Conservation (phyloP, 768 basidiomycete genomes). For the Melanogaster broomeanus region DNA sequence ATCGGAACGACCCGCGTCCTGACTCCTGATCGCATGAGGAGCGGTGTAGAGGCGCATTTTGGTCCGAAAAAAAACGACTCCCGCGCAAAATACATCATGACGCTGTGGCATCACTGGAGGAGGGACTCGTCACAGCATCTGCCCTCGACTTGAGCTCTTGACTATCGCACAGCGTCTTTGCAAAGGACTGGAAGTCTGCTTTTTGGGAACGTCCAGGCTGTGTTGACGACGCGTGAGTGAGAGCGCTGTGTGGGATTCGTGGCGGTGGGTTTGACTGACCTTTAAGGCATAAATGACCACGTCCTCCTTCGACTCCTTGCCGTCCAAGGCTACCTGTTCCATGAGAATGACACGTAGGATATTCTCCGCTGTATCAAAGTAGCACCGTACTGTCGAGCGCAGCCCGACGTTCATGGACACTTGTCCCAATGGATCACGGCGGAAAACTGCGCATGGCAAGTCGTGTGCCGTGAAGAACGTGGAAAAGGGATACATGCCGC, state of each 20-base stretch:
- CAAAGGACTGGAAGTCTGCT: slow-evolving; percentile 56
- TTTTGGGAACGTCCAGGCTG: slow-evolving; percentile 45
- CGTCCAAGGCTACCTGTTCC: slow-evolving; percentile 40
- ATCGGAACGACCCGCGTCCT: slow-evolving; percentile 23
- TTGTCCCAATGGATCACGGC: slow-evolving; percentile 69
- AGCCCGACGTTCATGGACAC: slow-evolving; percentile 69
- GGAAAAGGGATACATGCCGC: background rate
- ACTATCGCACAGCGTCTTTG: slow-evolving; percentile 43
- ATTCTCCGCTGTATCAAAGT: slow-evolving; percentile 56
- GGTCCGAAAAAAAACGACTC: background rate
- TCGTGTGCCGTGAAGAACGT: background rate
- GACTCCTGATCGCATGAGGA: slow-evolving; percentile 12
- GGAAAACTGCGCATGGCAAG: slow-evolving; percentile 50
- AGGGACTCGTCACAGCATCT: slow-evolving; percentile 1
- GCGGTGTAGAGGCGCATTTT: background rate
- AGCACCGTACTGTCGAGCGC: slow-evolving; percentile 54
- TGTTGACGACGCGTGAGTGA: background rate
- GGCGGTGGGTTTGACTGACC: slow-evolving; percentile 36
- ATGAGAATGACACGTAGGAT: slow-evolving; percentile 56
- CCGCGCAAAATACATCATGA: slow-evolving; percentile 10
- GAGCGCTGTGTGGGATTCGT: background rate
- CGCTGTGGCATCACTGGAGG: slow-evolving; percentile 5
- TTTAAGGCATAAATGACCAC: slow-evolving; percentile 66
- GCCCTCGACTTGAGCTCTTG: slow-evolving; percentile 29
- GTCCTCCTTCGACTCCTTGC: slow-evolving; percentile 33